Percentiles rank a stretch among this genome's conserved stretches.
These are phyloP conservation scores for Botrytis aclada DNA, from an alignment of 2,329 filamentous ascomycete genomes.

Conservation along the genomic window DNA sequence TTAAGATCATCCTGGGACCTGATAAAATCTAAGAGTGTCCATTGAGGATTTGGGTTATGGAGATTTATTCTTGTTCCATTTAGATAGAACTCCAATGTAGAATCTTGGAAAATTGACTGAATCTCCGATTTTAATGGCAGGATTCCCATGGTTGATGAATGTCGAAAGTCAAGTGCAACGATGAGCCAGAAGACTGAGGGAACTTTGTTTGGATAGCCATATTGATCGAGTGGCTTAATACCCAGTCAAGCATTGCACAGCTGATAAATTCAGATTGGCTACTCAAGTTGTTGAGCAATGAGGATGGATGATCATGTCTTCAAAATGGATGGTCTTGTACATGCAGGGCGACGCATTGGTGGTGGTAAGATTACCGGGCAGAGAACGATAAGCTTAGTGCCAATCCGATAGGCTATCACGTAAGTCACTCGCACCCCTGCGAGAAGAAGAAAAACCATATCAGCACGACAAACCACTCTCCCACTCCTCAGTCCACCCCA, in stretches of 20 bases:
- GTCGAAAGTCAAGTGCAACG: not conserved
- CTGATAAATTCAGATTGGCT: not conserved
- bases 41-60: conserved; percentile 84
- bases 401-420: not conserved
- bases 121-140: conserved; percentile 26
- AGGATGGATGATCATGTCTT: not conserved
- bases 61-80: conserved; percentile 86
- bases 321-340: not conserved
- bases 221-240: not conserved
- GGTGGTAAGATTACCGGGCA: not conserved
- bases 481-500: not conserved
- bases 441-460: not conserved
- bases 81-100: conserved; percentile 79
- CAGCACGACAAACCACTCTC: not conserved
- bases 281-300: not conserved
- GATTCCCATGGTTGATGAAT: conserved; percentile 19
- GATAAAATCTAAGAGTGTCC: conserved; percentile 87
- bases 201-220: not conserved
- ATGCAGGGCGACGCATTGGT: not conserved
- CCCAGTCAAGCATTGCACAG: not conserved
- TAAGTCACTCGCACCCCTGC: not conserved
- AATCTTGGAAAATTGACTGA: conserved; percentile 26
- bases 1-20: conserved; percentile 75
- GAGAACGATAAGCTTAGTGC: not conserved
- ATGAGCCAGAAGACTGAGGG: not conserved